Evolutionary conservation across 371 early-diverging fungal species (phyloP).

Genomic region (Mortierella sp.): DNA sequence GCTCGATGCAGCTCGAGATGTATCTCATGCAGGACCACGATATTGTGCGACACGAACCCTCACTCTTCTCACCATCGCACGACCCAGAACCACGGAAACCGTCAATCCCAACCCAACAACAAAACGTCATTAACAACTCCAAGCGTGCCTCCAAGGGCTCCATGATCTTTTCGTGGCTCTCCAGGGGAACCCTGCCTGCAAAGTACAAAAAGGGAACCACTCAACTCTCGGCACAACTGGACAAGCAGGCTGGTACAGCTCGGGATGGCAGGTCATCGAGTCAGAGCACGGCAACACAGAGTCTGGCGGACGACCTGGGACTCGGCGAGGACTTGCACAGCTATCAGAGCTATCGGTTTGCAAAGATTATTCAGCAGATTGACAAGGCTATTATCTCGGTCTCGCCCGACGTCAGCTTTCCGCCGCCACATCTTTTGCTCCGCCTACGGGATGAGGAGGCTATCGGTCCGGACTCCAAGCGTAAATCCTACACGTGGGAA

Average conservation of each 20-base stretch:
- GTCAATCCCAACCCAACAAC: conserved; percentile 26
- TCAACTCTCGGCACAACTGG: conserved; percentile 31
- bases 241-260: neutral
- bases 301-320: conserved; percentile 27
- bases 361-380: conserved; percentile 62
- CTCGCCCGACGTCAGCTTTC: conserved; percentile 70
- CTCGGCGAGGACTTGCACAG: conserved; percentile 33
- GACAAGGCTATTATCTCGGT: conserved; percentile 68
- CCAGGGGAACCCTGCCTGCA: conserved; percentile 42
- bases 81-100: conserved; percentile 26
- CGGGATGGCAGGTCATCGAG: conserved; percentile 5
- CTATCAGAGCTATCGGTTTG: conserved; percentile 56
- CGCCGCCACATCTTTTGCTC: conserved; percentile 68
- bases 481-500: conserved; percentile 53
- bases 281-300: conserved; percentile 4
- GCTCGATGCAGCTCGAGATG: conserved; percentile 65
- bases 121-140: conserved; percentile 21
- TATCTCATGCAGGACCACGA: conserved; percentile 64
- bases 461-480: conserved; percentile 39
- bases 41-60: conserved; percentile 38
- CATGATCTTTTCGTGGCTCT: conserved; percentile 45
- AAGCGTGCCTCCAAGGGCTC: conserved; percentile 51
- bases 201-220: conserved; percentile 56
- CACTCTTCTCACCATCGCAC: conserved; percentile 43
- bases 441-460: conserved; percentile 69